These are phyloP conservation scores for Fusarium longipes DNA, from an alignment of 2,329 filamentous ascomycete genomes.

Conservation along the genomic window DNA sequence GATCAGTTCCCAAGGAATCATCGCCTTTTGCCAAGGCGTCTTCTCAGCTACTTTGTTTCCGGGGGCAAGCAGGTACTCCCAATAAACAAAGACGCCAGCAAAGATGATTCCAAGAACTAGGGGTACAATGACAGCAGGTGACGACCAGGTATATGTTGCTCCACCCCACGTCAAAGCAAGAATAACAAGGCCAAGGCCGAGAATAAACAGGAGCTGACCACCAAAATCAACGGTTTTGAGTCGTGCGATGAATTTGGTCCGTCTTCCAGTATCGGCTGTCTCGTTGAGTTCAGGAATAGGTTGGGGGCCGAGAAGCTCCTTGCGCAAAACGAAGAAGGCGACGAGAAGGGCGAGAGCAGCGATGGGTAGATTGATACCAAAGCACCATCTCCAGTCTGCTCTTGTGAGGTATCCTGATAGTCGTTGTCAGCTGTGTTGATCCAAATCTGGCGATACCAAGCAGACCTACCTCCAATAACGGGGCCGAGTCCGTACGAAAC, in stretches of 20 bases:
- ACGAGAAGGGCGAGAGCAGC: constrained; percentile 62
- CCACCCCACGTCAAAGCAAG: constrained; percentile 68
- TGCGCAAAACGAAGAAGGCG: constrained; percentile 67
- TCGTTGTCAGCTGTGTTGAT: constrained; percentile 8
- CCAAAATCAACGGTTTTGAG: constrained; percentile 66
- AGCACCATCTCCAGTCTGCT: constrained; percentile 73
- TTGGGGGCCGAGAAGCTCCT: constrained; percentile 67
- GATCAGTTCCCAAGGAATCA: constrained; percentile 72
- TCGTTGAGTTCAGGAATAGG: constrained; percentile 59
- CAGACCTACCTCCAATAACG: constrained; percentile 63
- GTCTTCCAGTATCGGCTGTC: constrained; percentile 49
- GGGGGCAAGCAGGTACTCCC: constrained; percentile 66
- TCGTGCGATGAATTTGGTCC: constrained; percentile 55
- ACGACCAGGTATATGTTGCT: constrained; percentile 63
- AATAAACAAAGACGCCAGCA: constrained; percentile 57
- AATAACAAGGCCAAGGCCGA: constrained; percentile 64
- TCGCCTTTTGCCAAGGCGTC: constrained; percentile 67
- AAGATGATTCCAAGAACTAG: constrained; percentile 59
- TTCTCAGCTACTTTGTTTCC: constrained; percentile 57
- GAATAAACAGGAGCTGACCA: constrained; percentile 67
- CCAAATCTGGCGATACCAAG: no score
- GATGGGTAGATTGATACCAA: constrained; percentile 71
- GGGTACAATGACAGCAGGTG: constrained; percentile 61
- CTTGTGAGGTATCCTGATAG: constrained; percentile 60
- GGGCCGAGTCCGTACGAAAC: constrained; percentile 71